phyloP scores from a whole-genome alignment of 371 early-diverging fungal genomes.

The Mortierella sp. region DNA sequence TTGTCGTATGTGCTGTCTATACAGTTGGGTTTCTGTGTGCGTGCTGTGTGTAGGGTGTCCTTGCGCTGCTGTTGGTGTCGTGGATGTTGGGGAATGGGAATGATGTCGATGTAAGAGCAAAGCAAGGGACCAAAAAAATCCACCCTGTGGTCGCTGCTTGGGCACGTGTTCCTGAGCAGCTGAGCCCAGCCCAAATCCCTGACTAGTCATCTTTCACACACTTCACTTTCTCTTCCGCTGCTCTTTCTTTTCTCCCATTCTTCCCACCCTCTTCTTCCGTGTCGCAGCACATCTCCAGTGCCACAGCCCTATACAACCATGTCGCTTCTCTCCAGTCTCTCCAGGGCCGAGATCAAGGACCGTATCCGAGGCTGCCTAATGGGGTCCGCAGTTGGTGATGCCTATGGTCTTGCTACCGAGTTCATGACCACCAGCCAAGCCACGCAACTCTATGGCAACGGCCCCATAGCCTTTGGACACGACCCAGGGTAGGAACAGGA shows the following conservation, averaged over 20 bases:
- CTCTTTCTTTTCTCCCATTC: neutral
- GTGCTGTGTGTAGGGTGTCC: too few species aligned
- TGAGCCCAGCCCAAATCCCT: too few species aligned
- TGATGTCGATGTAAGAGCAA: too few species aligned
- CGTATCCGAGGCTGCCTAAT: conserved; percentile 42
- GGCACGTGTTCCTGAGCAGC: too few species aligned
- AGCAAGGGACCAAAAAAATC: neutral
- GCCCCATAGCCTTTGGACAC: conserved; percentile 69
- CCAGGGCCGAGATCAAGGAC: conserved; percentile 17
- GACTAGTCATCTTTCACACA: neutral
- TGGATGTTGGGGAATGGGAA: too few species aligned
- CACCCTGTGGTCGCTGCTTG: neutral
- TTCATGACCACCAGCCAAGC: conserved; percentile 63
- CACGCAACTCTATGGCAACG: conserved; percentile 59
- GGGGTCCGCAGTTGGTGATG: conserved; percentile 72
- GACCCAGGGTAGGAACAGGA: conserved; percentile 52
- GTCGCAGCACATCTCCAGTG: neutral
- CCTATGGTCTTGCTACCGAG: conserved; percentile 75
- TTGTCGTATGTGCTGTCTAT: too few species aligned
- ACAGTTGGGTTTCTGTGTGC: too few species aligned
- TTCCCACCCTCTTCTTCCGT: neutral
- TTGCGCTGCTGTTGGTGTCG: too few species aligned
- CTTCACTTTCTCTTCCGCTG: neutral
- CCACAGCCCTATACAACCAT: neutral
- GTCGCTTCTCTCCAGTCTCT: conserved; percentile 20